Conservation (phyloP, 2,329 filamentous ascomycete species). For the Fusarium compactum region DNA sequence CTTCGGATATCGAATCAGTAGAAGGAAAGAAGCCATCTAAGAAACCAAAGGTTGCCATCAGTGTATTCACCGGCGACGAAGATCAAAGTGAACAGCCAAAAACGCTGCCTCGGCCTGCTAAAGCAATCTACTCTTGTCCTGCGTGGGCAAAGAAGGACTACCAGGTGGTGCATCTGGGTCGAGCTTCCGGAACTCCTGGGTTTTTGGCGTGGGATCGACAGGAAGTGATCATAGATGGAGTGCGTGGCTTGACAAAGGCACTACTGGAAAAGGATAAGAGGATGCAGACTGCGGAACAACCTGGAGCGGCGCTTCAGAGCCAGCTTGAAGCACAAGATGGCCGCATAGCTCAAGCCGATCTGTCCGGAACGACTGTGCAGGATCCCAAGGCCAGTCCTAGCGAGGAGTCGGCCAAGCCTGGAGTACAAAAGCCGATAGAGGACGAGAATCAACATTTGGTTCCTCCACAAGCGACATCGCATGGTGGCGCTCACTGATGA, state of each 20-base stretch:
- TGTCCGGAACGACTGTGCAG: slow-evolving; percentile 47
- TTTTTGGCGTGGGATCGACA: slow-evolving; percentile 64
- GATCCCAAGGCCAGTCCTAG: slow-evolving; percentile 24
- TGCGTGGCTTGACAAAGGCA: slow-evolving; percentile 55
- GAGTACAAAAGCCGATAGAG: slow-evolving; percentile 13
- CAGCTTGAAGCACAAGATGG: slow-evolving; percentile 49
- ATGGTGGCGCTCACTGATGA: slow-evolving; percentile 18
- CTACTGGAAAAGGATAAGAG: slow-evolving; percentile 55
- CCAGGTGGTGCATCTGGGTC: slow-evolving; percentile 57
- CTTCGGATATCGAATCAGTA: slow-evolving; percentile 50
- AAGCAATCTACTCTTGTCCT: slow-evolving; percentile 58
- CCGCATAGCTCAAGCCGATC: slow-evolving; percentile 38
- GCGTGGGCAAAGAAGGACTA: slow-evolving; percentile 62
- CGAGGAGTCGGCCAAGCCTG: slow-evolving; percentile 17
- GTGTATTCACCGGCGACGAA: slow-evolving; percentile 59
- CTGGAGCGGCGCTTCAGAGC: slow-evolving; percentile 50
- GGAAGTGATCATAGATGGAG: slow-evolving; percentile 58
- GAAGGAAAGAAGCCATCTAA: slow-evolving; percentile 37
- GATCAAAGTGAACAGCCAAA: slow-evolving; percentile 30
- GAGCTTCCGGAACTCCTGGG: slow-evolving; percentile 56
- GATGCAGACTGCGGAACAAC: slow-evolving; percentile 48
- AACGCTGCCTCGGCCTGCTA: slow-evolving; percentile 42
- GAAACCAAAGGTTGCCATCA: slow-evolving; percentile 60
- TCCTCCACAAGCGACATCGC: slow-evolving; percentile 18
- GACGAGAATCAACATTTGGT: slow-evolving; percentile 27